Conservation (phyloP, 2,329 filamentous ascomycete species). For the Neofusicoccum umdonicola region DNA sequence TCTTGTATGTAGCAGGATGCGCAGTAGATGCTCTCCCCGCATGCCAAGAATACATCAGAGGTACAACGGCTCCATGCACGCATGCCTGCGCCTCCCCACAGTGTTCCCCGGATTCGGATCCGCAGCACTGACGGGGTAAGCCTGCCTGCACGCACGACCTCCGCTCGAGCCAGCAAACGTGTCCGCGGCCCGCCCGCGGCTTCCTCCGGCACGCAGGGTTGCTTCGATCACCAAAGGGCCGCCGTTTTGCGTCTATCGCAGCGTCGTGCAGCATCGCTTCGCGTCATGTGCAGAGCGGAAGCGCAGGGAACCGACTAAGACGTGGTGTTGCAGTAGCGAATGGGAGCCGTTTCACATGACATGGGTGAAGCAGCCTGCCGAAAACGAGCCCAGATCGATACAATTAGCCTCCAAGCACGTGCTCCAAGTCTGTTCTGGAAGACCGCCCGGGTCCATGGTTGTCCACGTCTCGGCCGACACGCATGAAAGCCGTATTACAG, state of each 20-base stretch:
- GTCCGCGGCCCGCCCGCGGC: neutral
- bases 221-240: neutral
- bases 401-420: neutral
- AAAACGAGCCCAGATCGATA: neutral
- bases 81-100: neutral
- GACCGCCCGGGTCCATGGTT: neutral
- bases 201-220: neutral
- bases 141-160: neutral
- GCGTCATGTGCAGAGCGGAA: neutral
- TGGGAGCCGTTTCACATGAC: neutral
- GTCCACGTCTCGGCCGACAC: neutral
- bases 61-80: neutral
- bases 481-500: neutral
- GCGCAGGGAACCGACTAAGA: neutral
- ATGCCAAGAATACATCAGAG: neutral
- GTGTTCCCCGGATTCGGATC: slow-evolving; percentile 4
- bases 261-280: neutral
- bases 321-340: neutral
- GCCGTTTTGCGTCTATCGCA: neutral
- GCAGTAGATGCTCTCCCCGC: neutral
- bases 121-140: neutral
- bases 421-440: neutral
- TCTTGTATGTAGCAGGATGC: neutral
- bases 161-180: neutral
- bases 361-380: no score